Conservation (phyloP, 192 early-diverging fungal species). For the Kickxella alabastrina region DNA sequence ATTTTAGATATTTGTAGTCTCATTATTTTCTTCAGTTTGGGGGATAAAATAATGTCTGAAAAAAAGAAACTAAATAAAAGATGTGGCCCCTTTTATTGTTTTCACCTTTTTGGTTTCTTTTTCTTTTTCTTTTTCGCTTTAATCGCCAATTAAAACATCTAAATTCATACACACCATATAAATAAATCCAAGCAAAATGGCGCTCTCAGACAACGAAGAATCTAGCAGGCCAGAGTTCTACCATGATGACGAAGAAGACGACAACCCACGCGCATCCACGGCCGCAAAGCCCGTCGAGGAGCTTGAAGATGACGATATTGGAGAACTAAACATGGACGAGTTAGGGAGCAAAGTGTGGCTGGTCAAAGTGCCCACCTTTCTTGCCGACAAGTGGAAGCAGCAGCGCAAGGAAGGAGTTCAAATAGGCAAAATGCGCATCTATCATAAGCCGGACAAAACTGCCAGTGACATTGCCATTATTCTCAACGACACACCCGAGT, state of each 20-base stretch:
- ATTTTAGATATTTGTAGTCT: too few relatives aligned
- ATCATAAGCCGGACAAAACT: slow-evolving; percentile 54
- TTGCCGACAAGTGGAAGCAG: slow-evolving; percentile 79
- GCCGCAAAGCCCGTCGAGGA: slow-evolving; percentile 1
- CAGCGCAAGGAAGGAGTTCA: slow-evolving; percentile 63
- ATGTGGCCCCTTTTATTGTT: not conserved
- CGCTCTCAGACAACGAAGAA: slow-evolving; percentile 31
- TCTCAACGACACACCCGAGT: slow-evolving; percentile 59
- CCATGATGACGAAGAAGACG: slow-evolving; percentile 20
- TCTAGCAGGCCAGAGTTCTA: slow-evolving; percentile 36
- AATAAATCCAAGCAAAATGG: not conserved
- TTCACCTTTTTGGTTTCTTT: not conserved
- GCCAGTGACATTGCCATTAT: slow-evolving; percentile 62
- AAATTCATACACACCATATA: not conserved
- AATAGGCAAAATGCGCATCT: slow-evolving; percentile 77
- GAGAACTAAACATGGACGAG: slow-evolving; percentile 64
- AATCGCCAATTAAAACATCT: not conserved
- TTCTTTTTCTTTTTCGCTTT: not conserved
- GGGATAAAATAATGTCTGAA: too few relatives aligned
- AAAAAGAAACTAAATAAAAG: too few relatives aligned
- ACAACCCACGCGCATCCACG: not conserved
- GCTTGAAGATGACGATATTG: slow-evolving; percentile 60
- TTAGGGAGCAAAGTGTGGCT: slow-evolving; percentile 82
- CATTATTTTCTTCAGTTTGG: too few relatives aligned
- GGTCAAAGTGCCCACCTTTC: slow-evolving; percentile 88